Evolutionary conservation across 768 basidiomycete species (phyloP), one percentile per base, ranked within the genome.

Genomic region (Epithele typhae): DNA sequence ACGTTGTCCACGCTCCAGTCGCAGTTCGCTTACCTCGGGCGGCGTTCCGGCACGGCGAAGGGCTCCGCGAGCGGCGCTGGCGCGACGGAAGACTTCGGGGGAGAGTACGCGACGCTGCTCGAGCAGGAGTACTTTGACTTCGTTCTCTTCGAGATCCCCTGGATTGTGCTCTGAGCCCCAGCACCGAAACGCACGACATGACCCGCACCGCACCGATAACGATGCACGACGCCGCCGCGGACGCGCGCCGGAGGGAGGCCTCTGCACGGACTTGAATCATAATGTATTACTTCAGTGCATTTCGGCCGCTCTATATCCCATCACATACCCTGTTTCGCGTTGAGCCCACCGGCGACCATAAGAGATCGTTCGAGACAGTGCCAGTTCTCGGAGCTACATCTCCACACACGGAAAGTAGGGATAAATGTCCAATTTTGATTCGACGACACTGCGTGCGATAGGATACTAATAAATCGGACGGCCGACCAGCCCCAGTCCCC

Each of bases 111-210:
- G 63, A 78, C 81, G 11, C 69, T 99, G 30, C 79, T 99, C 75
- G 96, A 99, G 61, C 88, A 94, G 64, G 95, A 99, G 65, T 89
- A 87, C 63, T 92, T 87, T 63, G 92, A 95, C 66, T 99, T 97
- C 59, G 91, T 97, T 19, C 62, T 95, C 60, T 94, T 84, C 62
- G 95, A 97, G 65, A 79, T 99, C 43, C 92, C 91, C 25, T 92
- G 88, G 87, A 87, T 96, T 56, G 69, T 84, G 32, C 75, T 79
- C 57, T 85, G 72, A 72, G 45, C 11, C 27, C n/a, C n/a, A 30
- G 42, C 18, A 6, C 15, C 17, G 37, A 39, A 23, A 37, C 37
- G 10, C 18, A 5, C 24, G 15, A 24, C 10, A 25, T 8, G 27
- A 14, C 14, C 8, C 14, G 27, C 8, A 30, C 27, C 8, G 27